These are phyloP conservation scores for Sequoiadendron giganteum DNA, from an alignment of 75 land plant species.

Conservation along the genomic window DNA sequence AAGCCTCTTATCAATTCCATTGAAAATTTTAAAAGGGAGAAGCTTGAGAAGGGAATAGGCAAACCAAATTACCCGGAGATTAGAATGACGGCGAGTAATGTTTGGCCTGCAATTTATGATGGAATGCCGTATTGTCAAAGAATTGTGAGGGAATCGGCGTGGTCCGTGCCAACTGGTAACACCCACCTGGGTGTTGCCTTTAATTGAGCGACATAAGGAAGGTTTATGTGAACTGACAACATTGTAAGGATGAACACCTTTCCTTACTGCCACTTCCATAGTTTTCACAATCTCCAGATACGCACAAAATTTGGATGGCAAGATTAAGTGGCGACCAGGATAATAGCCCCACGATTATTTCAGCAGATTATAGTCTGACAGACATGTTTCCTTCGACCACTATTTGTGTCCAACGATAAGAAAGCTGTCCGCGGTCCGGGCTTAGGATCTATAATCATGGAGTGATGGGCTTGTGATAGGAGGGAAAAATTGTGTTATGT, in stretches of 20 bases:
- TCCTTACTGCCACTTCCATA: not conserved
- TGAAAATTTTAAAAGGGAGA: no score
- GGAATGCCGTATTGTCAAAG: not conserved
- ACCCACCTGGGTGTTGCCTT: not conserved
- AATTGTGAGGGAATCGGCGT: not conserved
- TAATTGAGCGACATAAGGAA: not conserved
- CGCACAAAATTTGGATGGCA: no score
- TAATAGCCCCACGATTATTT: no score
- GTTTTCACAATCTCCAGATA: no score
- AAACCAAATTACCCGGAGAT: not conserved
- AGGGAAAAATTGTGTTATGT: no score
- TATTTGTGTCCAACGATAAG: no score
- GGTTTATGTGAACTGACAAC: not conserved
- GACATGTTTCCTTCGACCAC: no score
- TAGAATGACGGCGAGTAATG: not conserved
- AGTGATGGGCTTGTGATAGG: no score
- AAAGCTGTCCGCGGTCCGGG: no score
- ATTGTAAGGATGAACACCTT: not conserved
- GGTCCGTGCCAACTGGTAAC: not conserved
- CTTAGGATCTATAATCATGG: no score
- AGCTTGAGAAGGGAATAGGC: not conserved
- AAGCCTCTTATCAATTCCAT: not conserved
- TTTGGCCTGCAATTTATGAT: not conserved
- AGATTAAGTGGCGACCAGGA: no score
- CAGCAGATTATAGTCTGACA: no score